phyloP scores from a whole-genome alignment of 768 basidiomycete genomes.

The Tubosaeta brunneosetosa region DNA sequence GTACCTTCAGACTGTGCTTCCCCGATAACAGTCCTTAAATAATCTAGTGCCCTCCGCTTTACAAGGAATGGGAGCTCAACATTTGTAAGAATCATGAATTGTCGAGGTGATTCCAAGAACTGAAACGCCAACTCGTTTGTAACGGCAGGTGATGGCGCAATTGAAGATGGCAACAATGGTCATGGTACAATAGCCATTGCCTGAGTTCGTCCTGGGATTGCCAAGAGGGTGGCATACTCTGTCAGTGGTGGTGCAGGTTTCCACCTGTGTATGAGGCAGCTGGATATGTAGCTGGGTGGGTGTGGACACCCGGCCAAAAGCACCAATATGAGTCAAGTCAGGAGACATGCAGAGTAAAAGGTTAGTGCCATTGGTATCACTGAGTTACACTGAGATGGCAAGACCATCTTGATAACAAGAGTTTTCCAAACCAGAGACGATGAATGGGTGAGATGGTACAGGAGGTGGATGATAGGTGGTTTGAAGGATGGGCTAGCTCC shows the following conservation, averaged over 20 bases:
- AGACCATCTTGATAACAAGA: constrained; percentile 66
- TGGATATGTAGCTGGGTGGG: constrained; percentile 38
- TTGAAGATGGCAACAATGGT: constrained; percentile 29
- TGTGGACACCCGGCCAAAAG: constrained; percentile 59
- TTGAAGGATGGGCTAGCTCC: constrained; percentile 51
- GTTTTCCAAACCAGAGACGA: constrained; percentile 54
- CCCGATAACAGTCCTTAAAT: constrained; percentile 77
- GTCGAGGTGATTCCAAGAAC: constrained; percentile 65
- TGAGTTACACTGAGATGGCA: constrained; percentile 65
- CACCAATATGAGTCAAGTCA: constrained; percentile 68
- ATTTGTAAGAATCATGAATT: constrained; percentile 87
- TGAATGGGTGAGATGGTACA: constrained; percentile 51
- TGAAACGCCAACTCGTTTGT: constrained; percentile 82
- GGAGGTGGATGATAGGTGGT: constrained; percentile 36
- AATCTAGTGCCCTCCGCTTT: constrained; percentile 82
- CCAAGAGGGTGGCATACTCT: constrained; percentile 73
- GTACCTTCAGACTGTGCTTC: constrained; percentile 72
- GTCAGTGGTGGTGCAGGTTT: constrained; percentile 57
- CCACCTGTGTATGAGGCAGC: constrained; percentile 37
- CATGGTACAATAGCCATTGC: constrained; percentile 61
- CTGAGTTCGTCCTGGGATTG: constrained; percentile 82
- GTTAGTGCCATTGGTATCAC: constrained; percentile 69
- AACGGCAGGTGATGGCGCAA: constrained; percentile 46
- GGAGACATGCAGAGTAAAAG: constrained; percentile 72
- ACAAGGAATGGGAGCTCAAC: constrained; percentile 76